Percentiles rank a stretch among this genome's conserved stretches.
Conservation (phyloP, 2,329 filamentous ascomycete species). For the Paracoccidioides brasiliensis region DNA sequence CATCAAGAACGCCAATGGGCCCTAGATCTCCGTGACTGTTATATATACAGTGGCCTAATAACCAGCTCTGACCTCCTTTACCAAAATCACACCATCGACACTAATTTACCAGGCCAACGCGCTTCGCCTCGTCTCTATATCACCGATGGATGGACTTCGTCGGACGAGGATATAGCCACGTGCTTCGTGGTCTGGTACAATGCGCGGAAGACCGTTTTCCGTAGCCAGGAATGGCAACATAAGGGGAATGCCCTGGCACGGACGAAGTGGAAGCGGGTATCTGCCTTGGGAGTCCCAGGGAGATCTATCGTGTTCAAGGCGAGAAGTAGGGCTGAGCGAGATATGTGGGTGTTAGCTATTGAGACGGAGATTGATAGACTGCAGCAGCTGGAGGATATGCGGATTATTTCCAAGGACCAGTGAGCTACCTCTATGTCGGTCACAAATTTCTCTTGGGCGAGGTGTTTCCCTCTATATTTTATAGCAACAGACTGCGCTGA, state of each 20-base stretch:
- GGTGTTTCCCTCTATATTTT: background rate
- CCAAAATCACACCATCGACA: conserved; percentile 51
- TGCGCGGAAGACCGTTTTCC: conserved; percentile 44
- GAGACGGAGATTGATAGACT: conserved; percentile 53
- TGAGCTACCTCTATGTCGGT: background rate
- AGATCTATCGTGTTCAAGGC: conserved; percentile 54
- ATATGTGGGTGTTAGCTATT: conserved; percentile 55
- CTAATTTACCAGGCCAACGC: conserved; percentile 46
- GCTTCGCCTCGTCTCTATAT: conserved; percentile 48
- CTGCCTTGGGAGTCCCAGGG: conserved; percentile 47
- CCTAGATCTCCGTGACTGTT: conserved; percentile 49
- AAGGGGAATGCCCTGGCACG: conserved; percentile 13
- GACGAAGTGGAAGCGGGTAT: conserved; percentile 44
- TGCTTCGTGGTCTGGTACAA: conserved; percentile 56
- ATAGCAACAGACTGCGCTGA: background rate
- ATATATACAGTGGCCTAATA: conserved; percentile 51
- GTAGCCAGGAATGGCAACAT: conserved; percentile 27
- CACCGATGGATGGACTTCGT: conserved; percentile 47
- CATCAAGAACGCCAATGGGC: conserved; percentile 48
- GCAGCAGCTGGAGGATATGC: conserved; percentile 38
- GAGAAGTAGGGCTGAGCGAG: conserved; percentile 50
- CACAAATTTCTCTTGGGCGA: background rate
- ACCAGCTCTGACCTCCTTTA: conserved; percentile 52
- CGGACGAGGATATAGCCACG: conserved; percentile 53
- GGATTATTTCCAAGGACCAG: conserved; percentile 24